Conservation (phyloP, 768 basidiomycete genomes). For the Lyophyllum decastes region DNA sequence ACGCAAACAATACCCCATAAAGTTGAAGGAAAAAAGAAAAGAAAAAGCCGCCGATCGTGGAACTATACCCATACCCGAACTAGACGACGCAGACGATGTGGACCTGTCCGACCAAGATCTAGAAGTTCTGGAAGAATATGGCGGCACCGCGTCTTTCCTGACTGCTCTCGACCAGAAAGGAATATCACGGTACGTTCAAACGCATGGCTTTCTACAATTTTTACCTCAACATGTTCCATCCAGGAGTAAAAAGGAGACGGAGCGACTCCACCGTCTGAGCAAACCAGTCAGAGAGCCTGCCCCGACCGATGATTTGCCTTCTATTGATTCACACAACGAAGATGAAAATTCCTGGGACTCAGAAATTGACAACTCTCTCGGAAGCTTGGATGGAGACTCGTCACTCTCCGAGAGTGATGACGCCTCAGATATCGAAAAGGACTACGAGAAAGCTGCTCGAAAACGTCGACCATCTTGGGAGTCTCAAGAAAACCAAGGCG, state of each 20-base stretch:
- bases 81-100: constrained; percentile 46
- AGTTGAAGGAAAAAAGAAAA: constrained; percentile 48
- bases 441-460: constrained; percentile 68
- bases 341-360: constrained; percentile 56
- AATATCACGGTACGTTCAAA: constrained; percentile 68
- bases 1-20: constrained; percentile 25
- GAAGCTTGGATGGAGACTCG: constrained; percentile 25
- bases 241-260: constrained; percentile 86
- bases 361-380: constrained; percentile 31
- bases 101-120: constrained; percentile 72
- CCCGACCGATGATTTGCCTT: constrained; percentile 63
- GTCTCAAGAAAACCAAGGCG: constrained; percentile 45
- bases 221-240: constrained; percentile 5
- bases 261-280: constrained; percentile 64
- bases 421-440: constrained; percentile 72
- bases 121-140: constrained; percentile 65
- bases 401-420: constrained; percentile 20
- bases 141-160: constrained; percentile 67
- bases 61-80: constrained; percentile 64
- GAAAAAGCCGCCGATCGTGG: constrained; percentile 60
- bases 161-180: constrained; percentile 70
- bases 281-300: constrained; percentile 52
- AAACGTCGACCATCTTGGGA: constrained; percentile 48
- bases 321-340: constrained; percentile 67
- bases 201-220: not conserved